Percentiles rank a stretch among this genome's conserved stretches.
Conservation (phyloP, 306 rosid genomes). For the Lathyrus sativus region DNA sequence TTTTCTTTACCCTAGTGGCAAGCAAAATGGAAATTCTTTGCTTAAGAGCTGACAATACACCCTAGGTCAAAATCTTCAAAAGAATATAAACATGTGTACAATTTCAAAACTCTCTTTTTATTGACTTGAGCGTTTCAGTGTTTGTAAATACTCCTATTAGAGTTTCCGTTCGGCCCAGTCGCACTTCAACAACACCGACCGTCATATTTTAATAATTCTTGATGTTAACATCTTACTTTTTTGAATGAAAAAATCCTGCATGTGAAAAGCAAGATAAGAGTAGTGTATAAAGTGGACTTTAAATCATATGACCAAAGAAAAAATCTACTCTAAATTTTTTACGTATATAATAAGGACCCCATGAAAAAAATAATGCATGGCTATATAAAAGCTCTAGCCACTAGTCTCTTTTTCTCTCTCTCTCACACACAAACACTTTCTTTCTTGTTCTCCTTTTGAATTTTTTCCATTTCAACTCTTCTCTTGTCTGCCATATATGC, state of each 20-base stretch:
- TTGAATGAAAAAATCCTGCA: constrained; percentile 33
- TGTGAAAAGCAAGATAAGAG: constrained; percentile 55
- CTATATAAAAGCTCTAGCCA: constrained; percentile 50
- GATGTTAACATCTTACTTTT: constrained; percentile 18
- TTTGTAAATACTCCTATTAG: neutral
- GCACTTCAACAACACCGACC: neutral
- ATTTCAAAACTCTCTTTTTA: constrained; percentile 36
- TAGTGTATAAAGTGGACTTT: constrained; percentile 61
- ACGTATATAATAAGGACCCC: constrained; percentile 72
- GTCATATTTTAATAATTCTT: constrained; percentile 9
- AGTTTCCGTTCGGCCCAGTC: neutral
- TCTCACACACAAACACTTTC: constrained; percentile 39
- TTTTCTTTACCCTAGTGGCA: constrained; percentile 58
- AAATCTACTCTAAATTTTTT: constrained; percentile 47
- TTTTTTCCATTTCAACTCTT: constrained; percentile 37
- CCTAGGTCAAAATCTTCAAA: constrained; percentile 53
- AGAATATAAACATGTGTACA: constrained; percentile 34
- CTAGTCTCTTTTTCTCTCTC: constrained; percentile 37
- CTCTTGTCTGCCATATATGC: constrained; percentile 41
- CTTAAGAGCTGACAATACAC: constrained; percentile 48
- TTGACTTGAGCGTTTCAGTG: neutral
- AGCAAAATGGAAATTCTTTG: constrained; percentile 62
- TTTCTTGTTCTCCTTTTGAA: constrained; percentile 18
- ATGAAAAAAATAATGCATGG: constrained; percentile 68
- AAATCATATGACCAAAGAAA: constrained; percentile 55